Base-by-base conservation (phyloP, 352 stramenopile species). In the Phytophthora fragariae region DNA sequence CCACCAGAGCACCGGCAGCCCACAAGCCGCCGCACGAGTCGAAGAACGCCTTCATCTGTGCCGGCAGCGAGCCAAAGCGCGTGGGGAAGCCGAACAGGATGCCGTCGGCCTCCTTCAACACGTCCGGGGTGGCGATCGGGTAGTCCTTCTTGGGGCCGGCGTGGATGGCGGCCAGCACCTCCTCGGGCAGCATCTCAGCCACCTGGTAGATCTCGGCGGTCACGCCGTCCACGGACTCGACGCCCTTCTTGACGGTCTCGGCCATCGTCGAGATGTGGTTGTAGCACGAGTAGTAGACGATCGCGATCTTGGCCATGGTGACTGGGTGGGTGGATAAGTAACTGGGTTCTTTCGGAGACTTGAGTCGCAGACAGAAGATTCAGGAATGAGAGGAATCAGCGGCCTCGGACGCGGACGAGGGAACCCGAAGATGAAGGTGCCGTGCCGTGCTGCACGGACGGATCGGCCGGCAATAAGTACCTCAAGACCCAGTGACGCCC, bases 1-100 rank as follows among this genome's bases (percentile, higher is more conserved):
- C 62, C 50, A 53, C 33, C 19, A 68, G 52, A 5, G 19, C 62
- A 11, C 62, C 62, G 4, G 33, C 17, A 15, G 62, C 62, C 62
- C 62, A 68, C 52, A 68, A 50, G 11, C 62, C 62, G 27, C 62
- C 62, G 62, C 62, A 68, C 62, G 62, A 68, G 62, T 68, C 62
- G 62, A 68, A 68, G 62, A 68, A 68, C 27, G 62, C 62, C 62
- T 68, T 68, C 62, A 68, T 68, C 52, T 68, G 62, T 52, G 62
- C 55, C 35, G 62, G 62, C 50, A 68, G 62, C 62, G 62, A 68
- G 62, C 62, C 62, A 52, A 68, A 68, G 37, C 62, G 62, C 50
- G 62, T 68, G 21, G 62, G 62, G 62, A 68, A 68, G 50, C 62
- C 62, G 62, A 68, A 68, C 21, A 68, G 61, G 61, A 67, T 67